phyloP scores from a whole-genome alignment of 1,284 basidiomycete genomes.

The Heterobasidion irregulare region DNA sequence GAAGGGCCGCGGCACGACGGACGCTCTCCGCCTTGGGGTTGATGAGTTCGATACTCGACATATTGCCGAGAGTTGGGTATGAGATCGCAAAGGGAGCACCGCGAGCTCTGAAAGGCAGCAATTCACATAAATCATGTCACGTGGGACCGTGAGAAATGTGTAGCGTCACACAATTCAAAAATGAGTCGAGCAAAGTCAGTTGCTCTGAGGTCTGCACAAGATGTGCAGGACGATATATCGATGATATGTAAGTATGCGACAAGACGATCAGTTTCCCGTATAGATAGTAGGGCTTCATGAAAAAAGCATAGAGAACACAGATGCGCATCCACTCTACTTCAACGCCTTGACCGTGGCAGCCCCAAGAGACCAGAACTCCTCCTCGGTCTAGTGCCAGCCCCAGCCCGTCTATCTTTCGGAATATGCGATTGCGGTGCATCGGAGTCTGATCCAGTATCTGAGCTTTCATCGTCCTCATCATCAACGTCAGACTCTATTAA shows the following conservation, averaged over 20 bases:
- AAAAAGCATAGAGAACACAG: no score
- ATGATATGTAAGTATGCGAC: no score
- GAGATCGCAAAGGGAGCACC: background rate
- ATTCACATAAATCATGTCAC: background rate
- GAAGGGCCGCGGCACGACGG: constrained; percentile 84
- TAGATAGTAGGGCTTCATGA: no score
- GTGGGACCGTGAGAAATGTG: background rate
- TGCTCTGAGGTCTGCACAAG: no score
- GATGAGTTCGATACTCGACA: constrained; percentile 69
- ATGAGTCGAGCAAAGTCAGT: background rate
- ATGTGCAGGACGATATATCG: no score
- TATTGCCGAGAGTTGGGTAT: background rate
- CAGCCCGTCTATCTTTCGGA: constrained; percentile 47
- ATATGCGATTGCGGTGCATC: constrained; percentile 38
- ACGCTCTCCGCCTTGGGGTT: constrained; percentile 97
- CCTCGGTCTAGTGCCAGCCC: constrained; percentile 24
- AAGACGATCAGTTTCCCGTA: no score
- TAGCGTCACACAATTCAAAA: background rate
- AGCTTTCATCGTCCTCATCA: constrained; percentile 25
- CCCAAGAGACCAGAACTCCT: constrained; percentile 15
- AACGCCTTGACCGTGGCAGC: background rate
- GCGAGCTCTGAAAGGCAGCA: background rate
- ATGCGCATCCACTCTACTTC: background rate
- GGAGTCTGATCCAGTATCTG: constrained; percentile 31
- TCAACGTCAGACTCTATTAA: constrained; percentile 27